Conservation (phyloP, 2,329 filamentous ascomycete genomes). For the Didymellaceae sp. region DNA sequence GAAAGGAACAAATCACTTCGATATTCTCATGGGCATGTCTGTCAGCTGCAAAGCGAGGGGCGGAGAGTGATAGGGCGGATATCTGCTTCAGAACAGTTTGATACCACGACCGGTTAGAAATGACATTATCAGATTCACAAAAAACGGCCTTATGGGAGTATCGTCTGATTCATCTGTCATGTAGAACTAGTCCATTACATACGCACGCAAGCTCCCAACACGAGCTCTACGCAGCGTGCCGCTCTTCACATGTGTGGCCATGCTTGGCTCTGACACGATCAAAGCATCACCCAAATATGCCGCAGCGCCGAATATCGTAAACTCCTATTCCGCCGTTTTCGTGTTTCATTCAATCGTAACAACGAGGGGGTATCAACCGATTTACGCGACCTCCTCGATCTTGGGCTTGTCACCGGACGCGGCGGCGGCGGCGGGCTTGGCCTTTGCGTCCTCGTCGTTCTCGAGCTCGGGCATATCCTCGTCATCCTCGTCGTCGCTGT, state of each 20-base stretch:
- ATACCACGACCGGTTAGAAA: constrained; percentile 5
- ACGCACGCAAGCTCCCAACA: constrained; percentile 2
- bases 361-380: constrained; percentile 15
- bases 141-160: too few species aligned
- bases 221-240: constrained; percentile 9
- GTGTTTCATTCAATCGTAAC: constrained; percentile 20
- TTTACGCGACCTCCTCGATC: constrained; percentile 55
- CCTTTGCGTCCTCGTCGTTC: constrained; percentile 43
- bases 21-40: too few species aligned
- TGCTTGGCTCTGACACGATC: constrained; percentile 1
- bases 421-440: constrained; percentile 32
- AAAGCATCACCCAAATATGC: constrained; percentile 3
- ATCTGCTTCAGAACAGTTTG: constrained; percentile 9
- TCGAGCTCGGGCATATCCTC: constrained; percentile 79
- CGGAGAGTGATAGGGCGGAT: not conserved
- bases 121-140: not conserved
- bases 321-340: constrained; percentile 10
- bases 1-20: not conserved
- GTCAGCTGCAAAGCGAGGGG: not conserved
- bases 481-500: constrained; percentile 64
- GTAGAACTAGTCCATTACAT: constrained; percentile 14
- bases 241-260: constrained; percentile 2
- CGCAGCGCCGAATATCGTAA: constrained; percentile 11
- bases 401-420: constrained; percentile 48
- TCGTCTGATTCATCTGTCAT: constrained; percentile 16